Conservation (phyloP, 1,139 yeast genomes). For the Protomyces lactucae-debilis region DNA sequence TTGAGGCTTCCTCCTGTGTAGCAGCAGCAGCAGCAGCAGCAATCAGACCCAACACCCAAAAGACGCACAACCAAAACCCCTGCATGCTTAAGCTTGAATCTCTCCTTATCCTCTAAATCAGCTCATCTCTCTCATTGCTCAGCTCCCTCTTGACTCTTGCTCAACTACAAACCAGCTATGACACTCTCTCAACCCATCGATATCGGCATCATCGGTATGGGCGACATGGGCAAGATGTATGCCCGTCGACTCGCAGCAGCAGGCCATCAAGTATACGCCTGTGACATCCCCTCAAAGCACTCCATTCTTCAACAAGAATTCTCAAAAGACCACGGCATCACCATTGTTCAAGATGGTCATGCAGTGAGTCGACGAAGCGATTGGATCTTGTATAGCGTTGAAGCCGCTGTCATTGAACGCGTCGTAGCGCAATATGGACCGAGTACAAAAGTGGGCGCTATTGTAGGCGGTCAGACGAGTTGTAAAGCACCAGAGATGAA, state of each 20-base stretch:
- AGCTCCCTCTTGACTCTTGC: no score
- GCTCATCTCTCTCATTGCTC: no score
- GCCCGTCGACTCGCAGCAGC: conserved; percentile 72
- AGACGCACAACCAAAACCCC: no score
- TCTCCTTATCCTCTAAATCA: no score
- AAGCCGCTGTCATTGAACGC: conserved; percentile 70
- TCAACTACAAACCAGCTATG: background rate
- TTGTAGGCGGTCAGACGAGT: conserved; percentile 97
- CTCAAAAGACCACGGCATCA: conserved; percentile 44
- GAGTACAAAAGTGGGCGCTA: conserved; percentile 76
- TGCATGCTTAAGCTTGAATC: no score
- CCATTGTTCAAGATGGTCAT: conserved; percentile 69
- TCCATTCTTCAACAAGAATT: conserved; percentile 47
- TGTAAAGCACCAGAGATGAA: conserved; percentile 86
- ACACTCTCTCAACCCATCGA: background rate
- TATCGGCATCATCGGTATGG: conserved; percentile 89
- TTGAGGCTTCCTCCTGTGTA: no score
- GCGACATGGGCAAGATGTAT: conserved; percentile 92
- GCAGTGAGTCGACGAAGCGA: conserved; percentile 74
- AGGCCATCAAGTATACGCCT: conserved; percentile 72
- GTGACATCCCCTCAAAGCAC: conserved; percentile 72
- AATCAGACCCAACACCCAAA: no score
- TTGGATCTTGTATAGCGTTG: conserved; percentile 81
- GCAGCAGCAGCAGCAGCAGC: no score
- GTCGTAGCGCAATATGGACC: conserved; percentile 78